Base-by-base conservation (phyloP, 345 rosid genomes). In the Syzygium aromaticum region DNA sequence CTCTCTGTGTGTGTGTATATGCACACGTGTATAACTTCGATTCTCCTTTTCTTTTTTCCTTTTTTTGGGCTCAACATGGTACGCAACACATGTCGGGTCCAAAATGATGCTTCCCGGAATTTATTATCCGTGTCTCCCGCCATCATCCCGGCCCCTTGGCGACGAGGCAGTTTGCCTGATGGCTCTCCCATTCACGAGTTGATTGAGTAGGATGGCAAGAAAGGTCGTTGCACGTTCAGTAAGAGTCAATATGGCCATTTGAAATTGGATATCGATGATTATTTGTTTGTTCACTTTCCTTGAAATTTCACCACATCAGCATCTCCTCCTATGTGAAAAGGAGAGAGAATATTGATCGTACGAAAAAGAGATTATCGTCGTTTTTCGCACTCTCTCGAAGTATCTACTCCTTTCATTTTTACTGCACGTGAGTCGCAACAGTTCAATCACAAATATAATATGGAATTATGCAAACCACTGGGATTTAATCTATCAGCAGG, bases 111-210 rank as follows among this genome's bases (percentile, higher is more conserved):
- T 17, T 22, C 46, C 10, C 2, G 14, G 6, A 8, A 33, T 17
- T 67, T 33, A 3, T 9, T 67, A 19, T 67, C 1, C 1, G 22
- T 19, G 80, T 1, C 46, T 33, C 23, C 38, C 23, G 4, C 23
- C 3, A 3, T 9, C 19, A 8, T 33, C 4, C 9, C 38, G 2
- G 9, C 3, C 13, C 3, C 0, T 8, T 1, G 12, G 19, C n/a
- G 2, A 0, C 1, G 0, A 3, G 19, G 3, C 8, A n/a, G 1
- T 6, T 61, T n/a, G 17, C 4, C 6, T 6, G 0, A 4, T 61
- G 8, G 7, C 9, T 61, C 15, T 61, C 27, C 9, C 0, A 6
- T 0, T n/a, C 33, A n/a, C 2, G 1, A n/a, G 33, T 4, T 2
- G 6, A n/a, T n/a, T n/a, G 19, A n/a, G 1, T 1, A 27, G 2